Evolutionary conservation across 2,329 filamentous ascomycete genomes (phyloP), one percentile per base, ranked within the genome.

Genomic region (Apiospora phragmitis): DNA sequence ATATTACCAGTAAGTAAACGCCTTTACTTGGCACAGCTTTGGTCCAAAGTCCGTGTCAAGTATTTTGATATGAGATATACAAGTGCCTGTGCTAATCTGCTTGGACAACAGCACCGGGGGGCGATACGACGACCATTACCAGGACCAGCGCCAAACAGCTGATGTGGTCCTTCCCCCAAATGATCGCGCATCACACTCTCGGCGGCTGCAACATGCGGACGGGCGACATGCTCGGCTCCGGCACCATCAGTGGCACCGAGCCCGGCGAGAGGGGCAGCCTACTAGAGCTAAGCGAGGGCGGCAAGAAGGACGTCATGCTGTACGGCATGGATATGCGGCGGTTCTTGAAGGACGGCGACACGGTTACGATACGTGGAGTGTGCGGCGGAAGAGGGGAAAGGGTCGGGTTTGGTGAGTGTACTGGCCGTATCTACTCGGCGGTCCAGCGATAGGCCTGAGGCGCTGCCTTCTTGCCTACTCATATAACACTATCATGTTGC

Each of bases 111-210:
- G 82, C 84, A 18, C 80, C 84, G 3, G 81, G 85, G 68, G 83
- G 83, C n/a, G 80, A 81, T 51, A 82, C 86, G 0, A 90, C 88
- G 0, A 88, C 87, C 0, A 87, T 95, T 65, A 85, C 87, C 1
- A 85, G 82, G 72, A 91, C 86, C 72, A 91, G 86, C 71, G 88
- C 90, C 12, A 88, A 85, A 74, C 88, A 95, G 76, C 84, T 95
- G 14, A 85, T 95, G n/a, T 95, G 90, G 86, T 94, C 92, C 0
- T 95, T 95, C 81, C 88, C 92, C 5, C 93, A 95, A 79, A 94
- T 95, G 92, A 84, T 95, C 51, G 89, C 93, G 1, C 93, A 95
- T 79, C 93, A 95, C 78, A 90, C 91, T 1, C 87, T 93, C 65
- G 92, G 91, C 1, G 93, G 93, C 7, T 96, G 93, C 79, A 89